Evolutionary conservation across 768 basidiomycete species (phyloP), one percentile per base, ranked within the genome.

Genomic region (Hemileccinum rubropunctum): DNA sequence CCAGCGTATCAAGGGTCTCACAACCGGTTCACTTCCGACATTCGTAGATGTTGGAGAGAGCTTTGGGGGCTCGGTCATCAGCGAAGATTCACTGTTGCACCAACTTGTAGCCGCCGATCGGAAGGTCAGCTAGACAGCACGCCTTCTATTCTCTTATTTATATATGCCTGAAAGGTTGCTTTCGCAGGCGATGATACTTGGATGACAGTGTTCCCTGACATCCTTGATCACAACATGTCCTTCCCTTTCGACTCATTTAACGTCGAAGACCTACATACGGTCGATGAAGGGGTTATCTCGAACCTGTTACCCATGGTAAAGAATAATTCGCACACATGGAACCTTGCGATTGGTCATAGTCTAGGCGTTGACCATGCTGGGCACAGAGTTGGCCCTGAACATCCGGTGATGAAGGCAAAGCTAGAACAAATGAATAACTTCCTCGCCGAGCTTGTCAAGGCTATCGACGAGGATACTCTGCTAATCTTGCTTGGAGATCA

Each of bases 161-260:
- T 41, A 42, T 43, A 54, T 38, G 6, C 48, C 30, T 51, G 49
- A 69, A 73, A 88, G 79, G 70, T 91, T 45, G 91, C 88, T 1
- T 88, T 98, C 65, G 91, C 91, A 84, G 95, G 97, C 0, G 95
- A 98, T 61, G 93, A 98, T 66, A 99, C 97, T 0, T 99, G 97
- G 97, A 81, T 88, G 68, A 80, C 84, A 1, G 80, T 95, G 12
- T 99, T 94, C 62, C 91, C 95, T 0, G 71, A 79, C 45, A 71
- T 81, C 5, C 93, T 98, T 57, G 74, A 78, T 26, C 66, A 73
- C 13, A 84, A 89, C 60, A 82, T 88, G 75, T 76, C 86, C 1
- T 87, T 82, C 62, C 86, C 95, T 0, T 98, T 83, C 64, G 95
- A 97, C 68, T 97, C 94, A 0, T 98, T 99, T 77, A 94, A 98